Percentiles rank a stretch among this genome's conserved stretches.
Conservation (phyloP, 2,329 filamentous ascomycete species). For the Colletotrichum sp. region DNA sequence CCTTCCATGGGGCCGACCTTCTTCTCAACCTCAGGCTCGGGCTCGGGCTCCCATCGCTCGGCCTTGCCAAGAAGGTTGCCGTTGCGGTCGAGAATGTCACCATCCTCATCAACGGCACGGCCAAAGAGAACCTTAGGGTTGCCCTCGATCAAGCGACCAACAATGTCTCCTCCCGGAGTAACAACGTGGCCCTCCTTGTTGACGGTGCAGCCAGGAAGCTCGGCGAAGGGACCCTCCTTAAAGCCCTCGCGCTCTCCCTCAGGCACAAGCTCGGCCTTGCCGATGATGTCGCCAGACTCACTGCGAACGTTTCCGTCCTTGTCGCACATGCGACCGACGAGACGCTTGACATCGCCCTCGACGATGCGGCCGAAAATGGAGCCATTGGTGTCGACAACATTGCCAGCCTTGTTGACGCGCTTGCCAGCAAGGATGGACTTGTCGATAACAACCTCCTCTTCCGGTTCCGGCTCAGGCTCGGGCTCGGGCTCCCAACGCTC, state of each 20-base stretch:
- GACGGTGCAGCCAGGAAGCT: conserved; percentile 68
- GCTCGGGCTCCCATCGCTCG: conserved; percentile 57
- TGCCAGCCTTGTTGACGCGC: conserved; percentile 74
- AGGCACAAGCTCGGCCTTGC: conserved; percentile 70
- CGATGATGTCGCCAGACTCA: conserved; percentile 74
- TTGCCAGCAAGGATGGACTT: conserved; percentile 71
- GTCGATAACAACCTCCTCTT: conserved; percentile 58
- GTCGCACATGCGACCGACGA: conserved; percentile 73
- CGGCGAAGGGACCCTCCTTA: conserved; percentile 73
- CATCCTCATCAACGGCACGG: conserved; percentile 79
- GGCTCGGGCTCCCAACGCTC: conserved; percentile 69
- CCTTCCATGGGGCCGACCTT: conserved; percentile 58
- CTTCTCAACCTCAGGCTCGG: conserved; percentile 56
- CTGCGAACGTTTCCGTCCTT: conserved; percentile 75
- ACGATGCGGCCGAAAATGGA: conserved; percentile 68
- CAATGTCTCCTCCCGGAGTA: conserved; percentile 70
- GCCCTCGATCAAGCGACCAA: conserved; percentile 74
- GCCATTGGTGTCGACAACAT: conserved; percentile 60
- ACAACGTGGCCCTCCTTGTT: conserved; percentile 73
- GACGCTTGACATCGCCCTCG: conserved; percentile 67
- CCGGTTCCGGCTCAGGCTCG: conserved; percentile 46
- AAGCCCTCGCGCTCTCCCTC: conserved; percentile 67
- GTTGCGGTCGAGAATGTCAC: conserved; percentile 81
- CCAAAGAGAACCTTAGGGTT: conserved; percentile 76
- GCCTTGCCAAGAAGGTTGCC: conserved; percentile 63